phyloP scores from a whole-genome alignment of 208 protist genomes.

The Crithidia fasciculata region DNA sequence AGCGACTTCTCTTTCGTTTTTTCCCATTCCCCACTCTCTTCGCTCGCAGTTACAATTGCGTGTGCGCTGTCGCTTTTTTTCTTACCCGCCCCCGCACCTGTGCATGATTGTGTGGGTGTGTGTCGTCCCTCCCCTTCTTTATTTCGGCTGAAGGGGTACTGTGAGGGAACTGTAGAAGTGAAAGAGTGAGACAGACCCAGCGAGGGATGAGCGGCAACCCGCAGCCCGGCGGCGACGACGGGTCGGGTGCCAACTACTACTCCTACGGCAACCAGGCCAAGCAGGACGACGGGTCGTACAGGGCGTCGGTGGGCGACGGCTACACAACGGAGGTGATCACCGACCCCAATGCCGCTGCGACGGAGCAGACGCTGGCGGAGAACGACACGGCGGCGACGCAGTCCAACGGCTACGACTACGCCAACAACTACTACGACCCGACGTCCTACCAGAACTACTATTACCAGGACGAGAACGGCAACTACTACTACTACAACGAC shows the following conservation, averaged over 20 bases:
- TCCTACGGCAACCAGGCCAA: slow-evolving; percentile 25
- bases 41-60: no score
- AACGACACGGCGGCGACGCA: slow-evolving; percentile 24
- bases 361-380: slow-evolving; percentile 32
- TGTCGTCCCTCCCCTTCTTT: no score
- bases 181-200: no score
- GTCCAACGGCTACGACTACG: slow-evolving; percentile 33
- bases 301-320: slow-evolving; percentile 17
- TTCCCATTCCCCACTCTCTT: no score
- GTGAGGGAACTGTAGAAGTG: no score
- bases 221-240: background rate
- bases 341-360: slow-evolving; percentile 9
- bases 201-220: slow-evolving; percentile 18
- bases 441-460: slow-evolving; percentile 70
- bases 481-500: slow-evolving; percentile 74
- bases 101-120: no score
- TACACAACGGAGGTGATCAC: slow-evolving; percentile 24
- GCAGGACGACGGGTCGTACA: slow-evolving; percentile 24
- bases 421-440: slow-evolving; percentile 52
- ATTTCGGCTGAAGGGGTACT: no score
- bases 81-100: no score
- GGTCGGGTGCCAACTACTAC: slow-evolving; percentile 3
- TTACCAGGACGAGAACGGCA: slow-evolving; percentile 76
- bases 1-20: no score
- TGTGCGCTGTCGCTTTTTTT: no score